These are phyloP conservation scores for Amphibolis antarctica DNA, from an alignment of 106 monocot genomes.

Conservation along the genomic window DNA sequence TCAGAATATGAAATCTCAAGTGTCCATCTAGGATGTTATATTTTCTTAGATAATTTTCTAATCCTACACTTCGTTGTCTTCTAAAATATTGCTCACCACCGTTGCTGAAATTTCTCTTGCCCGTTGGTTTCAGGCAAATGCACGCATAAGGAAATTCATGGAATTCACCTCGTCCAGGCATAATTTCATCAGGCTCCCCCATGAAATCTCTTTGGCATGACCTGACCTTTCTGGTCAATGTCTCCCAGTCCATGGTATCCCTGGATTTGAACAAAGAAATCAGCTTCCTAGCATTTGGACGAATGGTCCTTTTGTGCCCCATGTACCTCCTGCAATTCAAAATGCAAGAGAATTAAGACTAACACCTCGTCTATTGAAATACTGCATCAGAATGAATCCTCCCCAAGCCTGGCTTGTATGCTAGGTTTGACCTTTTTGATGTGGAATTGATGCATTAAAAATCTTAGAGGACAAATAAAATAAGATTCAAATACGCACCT, in stretches of 20 bases:
- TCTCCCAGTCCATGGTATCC: conserved; percentile 42
- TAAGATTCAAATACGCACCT: conserved; percentile 29
- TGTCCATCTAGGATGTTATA: not conserved
- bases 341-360: not conserved
- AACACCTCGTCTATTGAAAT: not conserved
- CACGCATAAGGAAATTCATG: conserved; percentile 90
- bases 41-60: not conserved
- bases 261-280: conserved; percentile 48
- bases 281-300: conserved; percentile 87
- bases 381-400: too few relatives aligned
- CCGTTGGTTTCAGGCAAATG: conserved; percentile 38
- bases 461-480: not conserved
- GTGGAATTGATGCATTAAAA: not conserved
- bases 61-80: not conserved
- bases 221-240: conserved; percentile 52
- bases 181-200: conserved; percentile 94
- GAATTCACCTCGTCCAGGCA: conserved; percentile 70
- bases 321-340: conserved; percentile 49
- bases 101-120: not conserved
- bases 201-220: conserved; percentile 60
- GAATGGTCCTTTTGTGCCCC: conserved; percentile 87
- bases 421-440: too few relatives aligned
- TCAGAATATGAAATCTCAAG: not conserved
- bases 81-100: not conserved
- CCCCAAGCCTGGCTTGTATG: too few relatives aligned